Base-by-base conservation (phyloP, 768 basidiomycete species). In the Boletus subparvulus region DNA sequence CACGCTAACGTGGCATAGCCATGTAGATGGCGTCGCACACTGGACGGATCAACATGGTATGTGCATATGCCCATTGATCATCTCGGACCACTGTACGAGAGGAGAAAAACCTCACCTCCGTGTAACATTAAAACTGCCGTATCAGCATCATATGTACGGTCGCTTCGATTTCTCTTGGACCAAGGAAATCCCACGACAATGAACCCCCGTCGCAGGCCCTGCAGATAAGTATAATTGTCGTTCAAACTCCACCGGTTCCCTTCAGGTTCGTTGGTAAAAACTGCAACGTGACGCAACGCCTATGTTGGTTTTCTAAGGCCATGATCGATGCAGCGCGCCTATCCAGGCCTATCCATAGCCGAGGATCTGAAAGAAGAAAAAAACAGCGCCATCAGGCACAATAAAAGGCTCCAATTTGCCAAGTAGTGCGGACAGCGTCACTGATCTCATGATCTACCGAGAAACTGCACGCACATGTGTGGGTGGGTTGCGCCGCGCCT, bases 371-470 rank as follows among this genome's bases (percentile, higher is more conserved):
- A 30, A 30, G 9, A 30, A 30, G 10, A 30, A 3, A 28, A 28
- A 28, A 28, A 28, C 21, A 21, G 21, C 21, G 21, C 21, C 17
- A 16, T 37, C 47, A 39, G 48, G 48, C n/a, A 50, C 49, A 7
- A 28, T 28, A 19, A 12, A 40, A 50, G 8, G 28, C 14, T 21
- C 9, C 3, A 17, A 28, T 45, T 12, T 17, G 17, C 17, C 21
- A 24, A 13, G 26, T 10, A 9, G 7, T n/a, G 10, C 16, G 32
- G 13, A 35, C 41, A 42, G 49, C 51, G 54, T 47, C 30, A 56
- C 32, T 21, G 12, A 50, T 33, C 28, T 32, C 48, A 57, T 54
- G 52, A 61, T 56, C 47, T 61, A 36, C 52, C 24, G 19, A 11
- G 26, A 7, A 16, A 36, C 14, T 36, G 35, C 14, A 16, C 35